Percentiles rank a stretch among this genome's conserved stretches.
Conservation (phyloP, 2,329 filamentous ascomycete species). For the Pyrenophora teres region DNA sequence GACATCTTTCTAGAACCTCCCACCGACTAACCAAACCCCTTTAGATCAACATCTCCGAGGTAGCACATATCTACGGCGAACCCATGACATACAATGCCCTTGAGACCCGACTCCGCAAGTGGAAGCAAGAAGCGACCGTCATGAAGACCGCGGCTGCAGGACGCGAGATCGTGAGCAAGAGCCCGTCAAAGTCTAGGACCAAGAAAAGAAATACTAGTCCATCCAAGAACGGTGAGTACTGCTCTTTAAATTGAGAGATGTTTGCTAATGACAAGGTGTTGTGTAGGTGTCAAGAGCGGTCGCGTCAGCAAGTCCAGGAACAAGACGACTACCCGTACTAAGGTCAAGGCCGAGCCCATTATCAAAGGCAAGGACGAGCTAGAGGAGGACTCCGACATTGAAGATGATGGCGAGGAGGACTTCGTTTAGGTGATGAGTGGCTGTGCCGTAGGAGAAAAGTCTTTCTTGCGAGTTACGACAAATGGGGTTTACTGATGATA, state of each 20-base stretch:
- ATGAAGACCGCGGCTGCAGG: constrained; percentile 14
- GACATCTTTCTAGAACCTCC: neutral
- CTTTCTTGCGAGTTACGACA: too few species aligned
- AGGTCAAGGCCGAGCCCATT: constrained; percentile 14
- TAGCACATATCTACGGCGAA: constrained; percentile 53
- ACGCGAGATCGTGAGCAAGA: constrained; percentile 2
- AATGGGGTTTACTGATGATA: too few species aligned
- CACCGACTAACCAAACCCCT: constrained; percentile 3
- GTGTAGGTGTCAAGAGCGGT: constrained; percentile 4
- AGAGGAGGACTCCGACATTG: too few species aligned
- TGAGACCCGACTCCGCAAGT: constrained; percentile 53
- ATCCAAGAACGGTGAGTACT: constrained; percentile 2
- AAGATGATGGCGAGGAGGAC: too few species aligned
- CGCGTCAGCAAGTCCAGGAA: constrained; percentile 23
- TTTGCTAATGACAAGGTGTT: neutral
- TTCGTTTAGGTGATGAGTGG: too few species aligned
- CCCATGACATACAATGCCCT: constrained; percentile 56
- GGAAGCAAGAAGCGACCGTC: constrained; percentile 48
- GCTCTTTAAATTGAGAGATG: too few species aligned
- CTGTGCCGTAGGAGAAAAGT: too few species aligned
- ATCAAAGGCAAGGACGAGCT: too few species aligned
- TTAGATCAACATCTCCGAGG: constrained; percentile 52
- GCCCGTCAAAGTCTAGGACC: constrained; percentile 3
- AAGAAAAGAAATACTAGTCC: constrained; percentile 2
- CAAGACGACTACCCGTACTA: constrained; percentile 5